These are phyloP conservation scores for Hawksworthiomyces lignivorus DNA, from an alignment of 2,329 filamentous ascomycete genomes.

Conservation along the genomic window DNA sequence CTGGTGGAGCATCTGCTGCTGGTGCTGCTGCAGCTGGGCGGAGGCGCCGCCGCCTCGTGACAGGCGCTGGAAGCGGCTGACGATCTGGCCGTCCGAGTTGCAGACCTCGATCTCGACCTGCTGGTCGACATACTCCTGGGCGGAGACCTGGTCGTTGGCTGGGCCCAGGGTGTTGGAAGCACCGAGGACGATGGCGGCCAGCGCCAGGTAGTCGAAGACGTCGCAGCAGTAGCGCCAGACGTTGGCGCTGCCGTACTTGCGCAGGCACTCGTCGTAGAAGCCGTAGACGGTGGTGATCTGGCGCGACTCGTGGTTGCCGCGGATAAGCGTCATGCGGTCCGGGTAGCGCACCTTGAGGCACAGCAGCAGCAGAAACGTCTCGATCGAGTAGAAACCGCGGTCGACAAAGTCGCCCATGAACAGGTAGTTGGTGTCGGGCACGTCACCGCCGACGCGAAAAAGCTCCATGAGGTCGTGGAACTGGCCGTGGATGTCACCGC, in stretches of 20 bases:
- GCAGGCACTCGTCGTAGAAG: conserved; percentile 94
- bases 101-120: conserved; percentile 91
- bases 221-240: conserved; percentile 98
- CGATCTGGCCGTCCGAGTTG: conserved; percentile 72
- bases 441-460: conserved; percentile 86
- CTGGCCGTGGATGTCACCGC: conserved; percentile 93
- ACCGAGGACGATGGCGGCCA: conserved; percentile 85
- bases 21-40: conserved; percentile 16
- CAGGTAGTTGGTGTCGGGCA: conserved; percentile 91
- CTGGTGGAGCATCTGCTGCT: conserved; percentile 18
- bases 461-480: conserved; percentile 97
- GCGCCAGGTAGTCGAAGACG: conserved; percentile 91
- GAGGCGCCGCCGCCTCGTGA: conserved; percentile 34
- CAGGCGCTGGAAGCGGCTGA: conserved; percentile 53
- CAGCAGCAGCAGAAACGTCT: conserved; percentile 90
- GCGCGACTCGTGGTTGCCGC: conserved; percentile 91
- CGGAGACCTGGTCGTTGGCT: conserved; percentile 37
- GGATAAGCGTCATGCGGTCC: conserved; percentile 91
- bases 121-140: conserved; percentile 48
- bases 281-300: conserved; percentile 97
- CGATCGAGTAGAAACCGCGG: conserved; percentile 93
- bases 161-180: conserved; percentile 57
- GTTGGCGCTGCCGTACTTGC: conserved; percentile 94
- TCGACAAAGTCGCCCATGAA: conserved; percentile 89
- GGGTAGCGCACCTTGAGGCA: conserved; percentile 97